phyloP scores from a whole-genome alignment of 805 yeast genomes.

The Vanderwaltozyma tropicalis region DNA sequence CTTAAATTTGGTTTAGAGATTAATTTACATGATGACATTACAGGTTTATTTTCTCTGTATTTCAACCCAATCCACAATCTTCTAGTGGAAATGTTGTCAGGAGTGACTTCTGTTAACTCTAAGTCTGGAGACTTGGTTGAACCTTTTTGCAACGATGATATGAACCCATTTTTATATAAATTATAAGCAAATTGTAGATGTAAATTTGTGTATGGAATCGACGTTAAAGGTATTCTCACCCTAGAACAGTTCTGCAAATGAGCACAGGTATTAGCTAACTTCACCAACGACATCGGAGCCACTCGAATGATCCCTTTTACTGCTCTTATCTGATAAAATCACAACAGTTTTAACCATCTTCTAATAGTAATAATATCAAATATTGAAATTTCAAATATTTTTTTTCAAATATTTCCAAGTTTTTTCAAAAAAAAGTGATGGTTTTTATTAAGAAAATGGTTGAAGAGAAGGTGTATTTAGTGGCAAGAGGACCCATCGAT shows the following conservation, averaged over 20 bases:
- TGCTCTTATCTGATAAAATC: too few species aligned
- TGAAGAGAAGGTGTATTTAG: too few species aligned
- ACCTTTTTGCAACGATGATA: constrained; percentile 77
- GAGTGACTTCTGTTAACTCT: constrained; percentile 65
- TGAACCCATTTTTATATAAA: constrained; percentile 82
- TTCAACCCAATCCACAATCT: constrained; percentile 88
- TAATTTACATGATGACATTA: constrained; percentile 57
- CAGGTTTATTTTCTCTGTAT: constrained; percentile 72
- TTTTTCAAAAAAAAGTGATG: too few species aligned
- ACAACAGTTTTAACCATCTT: too few species aligned
- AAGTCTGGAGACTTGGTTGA: constrained; percentile 76
- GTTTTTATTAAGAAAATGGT: too few species aligned
- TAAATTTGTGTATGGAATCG: constrained; percentile 72
- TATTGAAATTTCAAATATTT: too few species aligned
- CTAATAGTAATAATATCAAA: too few species aligned
- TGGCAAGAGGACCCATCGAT: too few species aligned
- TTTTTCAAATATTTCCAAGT: too few species aligned
- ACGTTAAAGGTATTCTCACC: constrained; percentile 62
- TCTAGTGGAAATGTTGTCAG: constrained; percentile 76
- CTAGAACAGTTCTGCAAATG: constrained; percentile 82
- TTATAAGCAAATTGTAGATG: constrained; percentile 79
- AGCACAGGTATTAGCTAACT: constrained; percentile 73
- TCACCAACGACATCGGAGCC: constrained; percentile 65
- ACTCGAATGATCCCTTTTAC: too few species aligned
- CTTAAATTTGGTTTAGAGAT: constrained; percentile 80